Base-by-base conservation (phyloP, 352 stramenopile genomes). In the Globisporangium lucens region DNA sequence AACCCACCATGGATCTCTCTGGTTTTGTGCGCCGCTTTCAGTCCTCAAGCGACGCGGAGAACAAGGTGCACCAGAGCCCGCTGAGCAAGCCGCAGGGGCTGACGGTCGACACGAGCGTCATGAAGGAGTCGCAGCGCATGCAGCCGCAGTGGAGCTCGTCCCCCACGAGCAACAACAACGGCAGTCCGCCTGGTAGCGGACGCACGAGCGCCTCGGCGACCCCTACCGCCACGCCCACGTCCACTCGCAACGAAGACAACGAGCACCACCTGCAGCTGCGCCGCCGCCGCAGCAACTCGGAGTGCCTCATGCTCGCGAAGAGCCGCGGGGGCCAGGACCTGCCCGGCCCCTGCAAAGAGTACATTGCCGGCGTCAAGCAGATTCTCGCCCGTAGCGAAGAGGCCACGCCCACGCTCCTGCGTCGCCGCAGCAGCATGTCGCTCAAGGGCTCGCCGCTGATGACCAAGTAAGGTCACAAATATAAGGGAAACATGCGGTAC, bases 331-430 rank as follows among this genome's bases (percentile, higher is more conserved):
- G 68, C 6, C 68, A 80, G 52, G 73, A 89, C 35, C 75, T 95
- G 4, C 87, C 87, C 0, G 83, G 85, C 2, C 83, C 83, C 29
- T 95, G 87, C 72, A 75, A 91, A 56, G 87, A 95, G 47, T 95
- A 95, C 73, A 95, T 95, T 60, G 87, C 74, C 63, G 89, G 83
- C 61, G 85, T 95, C 63, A 93, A 95, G 81, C 84, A 90, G 67
- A 93, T 93, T 56, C 68, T 95, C 53, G 87, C 87, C 30, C 83
- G 84, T 20, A 92, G 76, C 52, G 80, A 89, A 60, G 76, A 88
- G 38, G 64, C 80, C 58, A 63, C 76, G 20, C 61, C 67, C 43
- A 71, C 71, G 69, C 67, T 82, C 38, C 66, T 85, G 64, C 83
- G 83, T 52, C 83, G 82, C 57, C 85, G 85, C 62, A 89, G 60